phyloP scores from a whole-genome alignment of 164 flowering plant species.

The Berberis thunbergii region DNA sequence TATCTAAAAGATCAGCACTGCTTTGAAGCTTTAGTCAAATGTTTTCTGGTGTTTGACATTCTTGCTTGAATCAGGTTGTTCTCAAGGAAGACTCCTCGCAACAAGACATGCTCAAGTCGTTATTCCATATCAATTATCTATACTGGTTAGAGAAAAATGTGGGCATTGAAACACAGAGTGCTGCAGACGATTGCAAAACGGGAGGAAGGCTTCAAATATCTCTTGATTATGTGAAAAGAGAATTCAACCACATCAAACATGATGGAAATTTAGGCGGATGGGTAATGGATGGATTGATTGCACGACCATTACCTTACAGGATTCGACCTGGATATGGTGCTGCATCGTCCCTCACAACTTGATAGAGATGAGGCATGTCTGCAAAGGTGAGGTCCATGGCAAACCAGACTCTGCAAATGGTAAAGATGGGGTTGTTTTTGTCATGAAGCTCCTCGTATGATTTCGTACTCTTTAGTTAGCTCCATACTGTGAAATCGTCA shows the following conservation, averaged over 20 bases:
- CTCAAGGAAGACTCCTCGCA: slow-evolving; percentile 63
- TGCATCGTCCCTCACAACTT: not conserved
- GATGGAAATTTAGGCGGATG: slow-evolving; percentile 74
- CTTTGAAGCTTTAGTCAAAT: too few relatives aligned
- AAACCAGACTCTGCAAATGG: too few relatives aligned
- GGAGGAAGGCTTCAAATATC: slow-evolving; percentile 83
- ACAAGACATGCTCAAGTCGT: slow-evolving; percentile 81
- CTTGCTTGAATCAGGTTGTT: slow-evolving; percentile 44
- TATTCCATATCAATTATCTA: slow-evolving; percentile 81
- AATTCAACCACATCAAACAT: slow-evolving; percentile 64
- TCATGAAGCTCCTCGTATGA: too few relatives aligned
- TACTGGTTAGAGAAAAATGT: slow-evolving; percentile 91
- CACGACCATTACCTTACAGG: slow-evolving; percentile 72
- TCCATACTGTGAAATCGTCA: too few relatives aligned
- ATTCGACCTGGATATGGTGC: slow-evolving; percentile 22
- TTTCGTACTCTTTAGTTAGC: too few relatives aligned
- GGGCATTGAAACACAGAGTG: slow-evolving; percentile 46
- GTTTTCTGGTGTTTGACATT: not conserved
- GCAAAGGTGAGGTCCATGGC: too few relatives aligned
- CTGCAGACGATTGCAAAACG: slow-evolving; percentile 48
- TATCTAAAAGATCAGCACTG: too few relatives aligned
- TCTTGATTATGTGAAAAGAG: slow-evolving; percentile 71
- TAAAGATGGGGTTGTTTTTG: too few relatives aligned
- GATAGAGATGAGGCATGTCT: not conserved
- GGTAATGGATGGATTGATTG: slow-evolving; percentile 79